Conservation (phyloP, 140 eudicot species). For the Senecio squalidus region DNA sequence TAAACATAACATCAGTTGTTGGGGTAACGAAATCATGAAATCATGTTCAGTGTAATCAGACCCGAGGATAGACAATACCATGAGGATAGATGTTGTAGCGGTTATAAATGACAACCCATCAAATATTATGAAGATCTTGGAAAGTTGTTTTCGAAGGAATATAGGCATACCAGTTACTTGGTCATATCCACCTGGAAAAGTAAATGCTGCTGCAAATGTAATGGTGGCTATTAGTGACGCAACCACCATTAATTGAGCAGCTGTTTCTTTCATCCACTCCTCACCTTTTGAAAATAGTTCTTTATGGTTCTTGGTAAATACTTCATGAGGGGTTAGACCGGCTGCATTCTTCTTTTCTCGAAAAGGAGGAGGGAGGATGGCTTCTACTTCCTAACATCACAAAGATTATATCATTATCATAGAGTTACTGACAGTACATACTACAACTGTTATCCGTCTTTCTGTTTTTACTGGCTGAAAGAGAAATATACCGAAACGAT, state of each 20-base stretch:
- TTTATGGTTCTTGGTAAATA: neutral
- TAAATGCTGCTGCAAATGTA: neutral
- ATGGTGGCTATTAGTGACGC: neutral
- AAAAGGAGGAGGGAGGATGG: neutral
- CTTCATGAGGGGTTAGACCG: neutral
- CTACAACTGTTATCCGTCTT: too few relatives aligned
- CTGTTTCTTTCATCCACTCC: slow-evolving; percentile 6
- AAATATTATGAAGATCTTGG: neutral
- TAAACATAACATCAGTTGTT: neutral
- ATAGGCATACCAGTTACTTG: neutral
- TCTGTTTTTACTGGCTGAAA: too few relatives aligned
- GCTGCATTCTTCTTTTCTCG: slow-evolving; percentile 5
- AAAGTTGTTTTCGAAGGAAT: neutral
- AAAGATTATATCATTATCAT: neutral
- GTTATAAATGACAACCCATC: slow-evolving; percentile 2
- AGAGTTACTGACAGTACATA: neutral
- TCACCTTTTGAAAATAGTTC: slow-evolving; percentile 6
- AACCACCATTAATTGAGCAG: slow-evolving; percentile 5
- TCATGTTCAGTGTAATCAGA: slow-evolving; percentile 1
- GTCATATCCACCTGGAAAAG: neutral
- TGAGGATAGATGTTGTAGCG: neutral
- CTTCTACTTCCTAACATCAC: neutral
- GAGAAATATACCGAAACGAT: too few relatives aligned
- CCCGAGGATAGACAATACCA: slow-evolving; percentile 5
- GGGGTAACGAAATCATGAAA: neutral